phyloP scores from a whole-genome alignment of 306 rosid species.

The Nissolia schottii region DNA sequence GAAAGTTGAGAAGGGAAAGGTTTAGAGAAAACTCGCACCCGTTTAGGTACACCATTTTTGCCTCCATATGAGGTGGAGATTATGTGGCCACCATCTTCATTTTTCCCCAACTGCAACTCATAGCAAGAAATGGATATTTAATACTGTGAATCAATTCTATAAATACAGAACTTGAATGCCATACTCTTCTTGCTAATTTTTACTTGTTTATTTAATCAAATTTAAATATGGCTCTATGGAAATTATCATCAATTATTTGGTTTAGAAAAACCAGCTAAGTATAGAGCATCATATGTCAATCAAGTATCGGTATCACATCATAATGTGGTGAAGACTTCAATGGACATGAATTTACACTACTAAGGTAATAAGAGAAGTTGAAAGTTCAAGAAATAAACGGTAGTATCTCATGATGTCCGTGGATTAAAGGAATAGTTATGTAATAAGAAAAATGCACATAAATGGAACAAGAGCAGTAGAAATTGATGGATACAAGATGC shows the following conservation, averaged over 20 bases:
- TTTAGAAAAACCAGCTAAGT: neutral
- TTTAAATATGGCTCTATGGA: neutral
- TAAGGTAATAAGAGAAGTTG: neutral
- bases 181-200: neutral
- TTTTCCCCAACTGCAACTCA: constrained; percentile 70
- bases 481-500: constrained; percentile 10
- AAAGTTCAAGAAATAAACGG: neutral
- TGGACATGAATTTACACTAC: neutral
- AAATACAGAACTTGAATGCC: neutral
- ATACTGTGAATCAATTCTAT: neutral
- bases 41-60: constrained; percentile 89
- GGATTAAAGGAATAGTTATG: neutral
- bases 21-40: constrained; percentile 41
- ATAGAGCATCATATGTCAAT: constrained; percentile 4
- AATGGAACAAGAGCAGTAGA: constrained; percentile 16
- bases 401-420: neutral
- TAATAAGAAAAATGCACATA: neutral
- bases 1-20: neutral
- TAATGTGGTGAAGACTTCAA: neutral
- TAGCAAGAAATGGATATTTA: constrained; percentile 11
- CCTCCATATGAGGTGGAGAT: constrained; percentile 97
- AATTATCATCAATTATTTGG: neutral
- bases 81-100: constrained; percentile 81
- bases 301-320: neutral
- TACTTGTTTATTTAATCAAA: neutral